phyloP scores from a whole-genome alignment of 1,284 basidiomycete genomes.

The Exobasidium rhododendri region DNA sequence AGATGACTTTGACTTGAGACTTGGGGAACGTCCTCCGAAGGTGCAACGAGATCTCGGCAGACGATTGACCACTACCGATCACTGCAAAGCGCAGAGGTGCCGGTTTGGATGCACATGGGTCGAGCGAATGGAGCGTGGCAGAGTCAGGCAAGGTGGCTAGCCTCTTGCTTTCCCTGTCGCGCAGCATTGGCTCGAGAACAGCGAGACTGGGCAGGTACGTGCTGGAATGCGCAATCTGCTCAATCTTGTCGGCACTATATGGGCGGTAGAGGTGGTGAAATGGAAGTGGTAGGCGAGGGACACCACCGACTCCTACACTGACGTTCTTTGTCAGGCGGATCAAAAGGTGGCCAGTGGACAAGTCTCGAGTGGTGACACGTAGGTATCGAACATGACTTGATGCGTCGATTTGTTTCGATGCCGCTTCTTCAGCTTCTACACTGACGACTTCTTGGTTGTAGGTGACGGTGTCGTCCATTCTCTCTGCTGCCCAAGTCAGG shows the following conservation, averaged over 20 bases:
- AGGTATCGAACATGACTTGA: slow-evolving; percentile 26
- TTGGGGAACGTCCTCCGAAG: slow-evolving; percentile 46
- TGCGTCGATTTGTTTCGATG: slow-evolving; percentile 17
- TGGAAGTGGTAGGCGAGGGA: slow-evolving; percentile 34
- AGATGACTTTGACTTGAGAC: slow-evolving; percentile 47
- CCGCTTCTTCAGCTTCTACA: slow-evolving; percentile 38
- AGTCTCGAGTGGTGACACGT: slow-evolving; percentile 26
- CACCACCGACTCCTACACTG: slow-evolving; percentile 46
- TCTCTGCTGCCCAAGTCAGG: slow-evolving; percentile 48
- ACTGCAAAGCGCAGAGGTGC: slow-evolving; percentile 42
- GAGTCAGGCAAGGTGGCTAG: slow-evolving; percentile 13
- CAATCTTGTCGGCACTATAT: slow-evolving; percentile 9
- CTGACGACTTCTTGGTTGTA: slow-evolving; percentile 44
- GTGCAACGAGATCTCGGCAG: slow-evolving; percentile 50
- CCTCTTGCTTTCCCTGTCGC: slow-evolving; percentile 14
- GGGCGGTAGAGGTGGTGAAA: slow-evolving; percentile 28
- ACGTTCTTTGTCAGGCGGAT: slow-evolving; percentile 40
- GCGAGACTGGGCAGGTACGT: slow-evolving; percentile 44
- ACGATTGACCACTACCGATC: slow-evolving; percentile 50
- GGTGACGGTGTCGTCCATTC: slow-evolving; percentile 40
- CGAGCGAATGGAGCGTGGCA: neutral
- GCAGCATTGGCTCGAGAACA: slow-evolving; percentile 33
- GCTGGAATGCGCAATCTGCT: slow-evolving; percentile 45
- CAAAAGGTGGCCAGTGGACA: slow-evolving; percentile 19
- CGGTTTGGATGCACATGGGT: neutral